These are phyloP conservation scores for Lentinula novae-zelandiae DNA, from an alignment of 1,284 basidiomycete genomes.

Conservation along the genomic window DNA sequence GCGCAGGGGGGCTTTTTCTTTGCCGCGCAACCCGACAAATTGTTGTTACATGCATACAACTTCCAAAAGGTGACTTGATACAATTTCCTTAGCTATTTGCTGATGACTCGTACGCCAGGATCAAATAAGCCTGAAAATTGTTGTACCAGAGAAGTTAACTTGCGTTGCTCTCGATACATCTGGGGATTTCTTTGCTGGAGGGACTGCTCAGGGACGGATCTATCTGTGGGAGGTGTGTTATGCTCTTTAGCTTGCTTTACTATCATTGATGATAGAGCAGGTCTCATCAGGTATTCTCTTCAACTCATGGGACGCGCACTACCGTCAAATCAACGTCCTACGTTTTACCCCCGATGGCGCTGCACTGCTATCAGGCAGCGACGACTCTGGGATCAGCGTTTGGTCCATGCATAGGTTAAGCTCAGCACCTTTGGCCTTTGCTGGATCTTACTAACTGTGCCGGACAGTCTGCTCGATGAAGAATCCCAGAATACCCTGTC, in stretches of 20 bases:
- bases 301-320: conserved; percentile 93
- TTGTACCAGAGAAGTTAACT: conserved; percentile 85
- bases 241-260: conserved; percentile 1
- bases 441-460: conserved; percentile 1
- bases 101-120: conserved; percentile 49
- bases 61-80: conserved; percentile 70
- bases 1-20: conserved; percentile 75
- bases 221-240: conserved; percentile 90
- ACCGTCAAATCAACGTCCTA: conserved; percentile 81
- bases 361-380: conserved; percentile 81
- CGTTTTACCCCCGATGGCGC: conserved; percentile 81
- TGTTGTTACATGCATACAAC: conserved; percentile 75
- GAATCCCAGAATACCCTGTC: conserved; percentile 66
- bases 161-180: conserved; percentile 74
- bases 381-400: conserved; percentile 85
- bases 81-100: conserved; percentile 3
- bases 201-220: conserved; percentile 84
- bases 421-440: conserved; percentile 20
- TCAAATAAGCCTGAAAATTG: conserved; percentile 81
- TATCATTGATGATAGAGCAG: conserved; percentile 37
- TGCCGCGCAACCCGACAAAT: conserved; percentile 75
- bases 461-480: conserved; percentile 65
- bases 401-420: conserved; percentile 86
- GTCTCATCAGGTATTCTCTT: conserved; percentile 86
- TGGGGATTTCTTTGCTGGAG: conserved; percentile 82